phyloP scores from a whole-genome alignment of 495 filamentous ascomycete species.

The Terfezia boudieri region DNA sequence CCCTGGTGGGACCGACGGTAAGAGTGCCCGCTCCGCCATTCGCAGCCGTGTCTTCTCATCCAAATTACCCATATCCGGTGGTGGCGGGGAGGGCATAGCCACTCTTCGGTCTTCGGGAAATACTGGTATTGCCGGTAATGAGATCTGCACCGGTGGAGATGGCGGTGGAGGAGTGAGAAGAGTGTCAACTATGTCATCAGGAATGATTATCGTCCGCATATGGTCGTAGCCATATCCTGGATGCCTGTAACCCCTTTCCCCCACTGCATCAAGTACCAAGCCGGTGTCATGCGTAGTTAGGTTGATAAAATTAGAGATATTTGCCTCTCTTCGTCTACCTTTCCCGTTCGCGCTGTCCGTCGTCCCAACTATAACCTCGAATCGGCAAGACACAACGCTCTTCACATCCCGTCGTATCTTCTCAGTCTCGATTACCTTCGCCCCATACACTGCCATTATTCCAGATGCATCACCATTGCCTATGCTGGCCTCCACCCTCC shows the following conservation, averaged over 20 bases:
- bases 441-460: conserved; percentile 34
- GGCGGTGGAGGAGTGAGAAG: background rate
- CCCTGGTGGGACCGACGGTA: conserved; percentile 22
- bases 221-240: too few species aligned
- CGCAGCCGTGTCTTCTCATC: conserved; percentile 19
- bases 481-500: background rate
- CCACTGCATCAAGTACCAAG: too few species aligned
- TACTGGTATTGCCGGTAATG: too few species aligned
- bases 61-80: background rate
- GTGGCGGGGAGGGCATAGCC: background rate
- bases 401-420: conserved; percentile 58
- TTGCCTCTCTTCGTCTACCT: conserved; percentile 25
- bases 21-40: conserved; percentile 15
- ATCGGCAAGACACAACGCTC: conserved; percentile 57
- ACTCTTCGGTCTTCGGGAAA: too few species aligned
- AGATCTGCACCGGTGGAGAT: background rate
- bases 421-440: conserved; percentile 73
- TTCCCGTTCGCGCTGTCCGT: conserved; percentile 43
- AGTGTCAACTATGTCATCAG: too few species aligned
- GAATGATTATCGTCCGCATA: too few species aligned
- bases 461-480: background rate
- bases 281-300: too few species aligned
- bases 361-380: conserved; percentile 77
- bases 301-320: too few species aligned
- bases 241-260: too few species aligned